These are phyloP conservation scores for Arabidopsis arenosa DNA, from an alignment of 345 rosid species.

Conservation along the genomic window DNA sequence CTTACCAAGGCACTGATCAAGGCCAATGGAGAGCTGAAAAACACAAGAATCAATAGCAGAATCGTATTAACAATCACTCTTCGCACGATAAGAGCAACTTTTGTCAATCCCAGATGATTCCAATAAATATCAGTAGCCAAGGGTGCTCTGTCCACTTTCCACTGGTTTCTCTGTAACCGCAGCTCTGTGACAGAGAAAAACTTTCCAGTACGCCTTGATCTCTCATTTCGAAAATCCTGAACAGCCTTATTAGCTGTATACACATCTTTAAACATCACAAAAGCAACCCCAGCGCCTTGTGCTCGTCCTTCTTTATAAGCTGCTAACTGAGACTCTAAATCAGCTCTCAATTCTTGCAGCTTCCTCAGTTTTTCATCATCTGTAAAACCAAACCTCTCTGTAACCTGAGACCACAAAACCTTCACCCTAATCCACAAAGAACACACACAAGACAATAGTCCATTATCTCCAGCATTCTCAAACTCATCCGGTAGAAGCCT, in stretches of 20 bases:
- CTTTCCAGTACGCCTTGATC: constrained; percentile 78
- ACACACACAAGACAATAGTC: constrained; percentile 38
- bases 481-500: constrained; percentile 63
- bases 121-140: constrained; percentile 95
- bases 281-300: constrained; percentile 91
- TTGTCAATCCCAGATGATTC: constrained; percentile 92
- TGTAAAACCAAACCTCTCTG: constrained; percentile 63
- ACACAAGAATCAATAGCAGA: constrained; percentile 78
- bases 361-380: constrained; percentile 74
- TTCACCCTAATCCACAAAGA: constrained; percentile 52
- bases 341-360: constrained; percentile 79
- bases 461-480: constrained; percentile 48
- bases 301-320: constrained; percentile 83
- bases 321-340: constrained; percentile 67
- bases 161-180: constrained; percentile 88
- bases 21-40: constrained; percentile 95
- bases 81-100: constrained; percentile 65
- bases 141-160: constrained; percentile 98
- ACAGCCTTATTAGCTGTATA: constrained; percentile 93
- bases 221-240: constrained; percentile 83
- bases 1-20: constrained; percentile 79
- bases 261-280: constrained; percentile 90
- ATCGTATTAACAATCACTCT: constrained; percentile 85
- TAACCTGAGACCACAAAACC: constrained; percentile 50
- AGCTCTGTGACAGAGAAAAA: constrained; percentile 86